Conservation (phyloP, 2,329 filamentous ascomycete species). For the Botrytis paeoniae region DNA sequence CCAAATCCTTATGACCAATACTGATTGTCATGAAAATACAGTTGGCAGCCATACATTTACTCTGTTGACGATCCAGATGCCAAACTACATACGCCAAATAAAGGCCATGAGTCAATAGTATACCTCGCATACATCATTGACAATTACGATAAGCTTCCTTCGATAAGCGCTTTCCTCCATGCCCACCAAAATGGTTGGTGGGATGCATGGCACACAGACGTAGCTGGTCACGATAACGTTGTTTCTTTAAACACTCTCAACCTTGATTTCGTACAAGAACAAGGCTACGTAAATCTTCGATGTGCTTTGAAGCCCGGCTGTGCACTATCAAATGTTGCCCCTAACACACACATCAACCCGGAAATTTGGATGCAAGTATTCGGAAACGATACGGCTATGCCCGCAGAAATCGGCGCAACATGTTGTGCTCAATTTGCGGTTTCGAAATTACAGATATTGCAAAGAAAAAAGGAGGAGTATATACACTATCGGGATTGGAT, state of each 20-base stretch:
- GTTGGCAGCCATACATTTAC: constrained; percentile 23
- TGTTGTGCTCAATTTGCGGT: constrained; percentile 66
- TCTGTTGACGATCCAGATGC: constrained; percentile 30
- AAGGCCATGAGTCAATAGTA: constrained; percentile 32
- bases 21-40: background rate
- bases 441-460: constrained; percentile 49
- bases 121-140: constrained; percentile 57
- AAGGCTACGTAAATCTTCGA: constrained; percentile 59
- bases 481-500: constrained; percentile 58
- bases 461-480: constrained; percentile 52
- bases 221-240: constrained; percentile 36
- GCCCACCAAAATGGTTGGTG: constrained; percentile 48
- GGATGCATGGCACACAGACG: constrained; percentile 30
- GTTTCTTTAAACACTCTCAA: constrained; percentile 27
- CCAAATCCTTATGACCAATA: background rate
- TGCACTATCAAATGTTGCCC: constrained; percentile 31
- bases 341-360: constrained; percentile 44
- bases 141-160: constrained; percentile 52
- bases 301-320: constrained; percentile 59
- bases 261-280: constrained; percentile 42
- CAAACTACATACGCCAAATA: constrained; percentile 50
- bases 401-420: constrained; percentile 48
- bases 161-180: constrained; percentile 36
- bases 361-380: constrained; percentile 40
- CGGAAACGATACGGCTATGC: constrained; percentile 36